phyloP scores from a whole-genome alignment of 176 grass and related monocot genomes.

The Puccinellia tenuiflora region DNA sequence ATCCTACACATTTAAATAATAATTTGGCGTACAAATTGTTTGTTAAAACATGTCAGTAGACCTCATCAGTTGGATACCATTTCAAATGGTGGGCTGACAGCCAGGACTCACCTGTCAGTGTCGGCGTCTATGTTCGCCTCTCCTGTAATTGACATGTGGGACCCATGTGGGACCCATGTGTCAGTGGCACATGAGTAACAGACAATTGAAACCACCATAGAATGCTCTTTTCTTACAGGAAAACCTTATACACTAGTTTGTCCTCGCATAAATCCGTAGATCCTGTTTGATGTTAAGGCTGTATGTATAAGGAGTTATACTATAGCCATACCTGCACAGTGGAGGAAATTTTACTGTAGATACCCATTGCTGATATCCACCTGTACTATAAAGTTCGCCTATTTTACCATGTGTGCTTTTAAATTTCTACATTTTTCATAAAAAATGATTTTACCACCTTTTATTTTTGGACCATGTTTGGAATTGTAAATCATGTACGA shows the following conservation, averaged over 20 bases:
- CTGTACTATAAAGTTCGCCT: neutral
- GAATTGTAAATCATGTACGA: neutral
- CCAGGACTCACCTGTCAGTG: neutral
- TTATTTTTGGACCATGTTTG: neutral
- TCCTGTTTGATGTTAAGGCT: neutral
- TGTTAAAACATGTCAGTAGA: neutral
- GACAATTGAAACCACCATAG: neutral
- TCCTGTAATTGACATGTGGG: neutral
- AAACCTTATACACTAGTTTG: neutral
- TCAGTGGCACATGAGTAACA: neutral
- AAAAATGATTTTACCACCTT: neutral
- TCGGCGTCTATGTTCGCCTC: neutral
- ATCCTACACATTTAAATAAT: neutral
- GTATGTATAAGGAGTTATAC: neutral
- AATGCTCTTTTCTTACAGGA: neutral
- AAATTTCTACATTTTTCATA: neutral
- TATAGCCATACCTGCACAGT: neutral
- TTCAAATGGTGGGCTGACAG: neutral
- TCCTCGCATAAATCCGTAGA: neutral
- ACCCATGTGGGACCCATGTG: neutral
- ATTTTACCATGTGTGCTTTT: neutral
- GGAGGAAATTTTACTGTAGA: neutral
- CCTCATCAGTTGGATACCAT: neutral
- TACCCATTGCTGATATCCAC: neutral
- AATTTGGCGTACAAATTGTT: neutral